Percentiles rank a stretch among this genome's conserved stretches.
These are phyloP conservation scores for Ceratobasidium papillatum DNA, from an alignment of 1,284 basidiomycete species.

Conservation along the genomic window DNA sequence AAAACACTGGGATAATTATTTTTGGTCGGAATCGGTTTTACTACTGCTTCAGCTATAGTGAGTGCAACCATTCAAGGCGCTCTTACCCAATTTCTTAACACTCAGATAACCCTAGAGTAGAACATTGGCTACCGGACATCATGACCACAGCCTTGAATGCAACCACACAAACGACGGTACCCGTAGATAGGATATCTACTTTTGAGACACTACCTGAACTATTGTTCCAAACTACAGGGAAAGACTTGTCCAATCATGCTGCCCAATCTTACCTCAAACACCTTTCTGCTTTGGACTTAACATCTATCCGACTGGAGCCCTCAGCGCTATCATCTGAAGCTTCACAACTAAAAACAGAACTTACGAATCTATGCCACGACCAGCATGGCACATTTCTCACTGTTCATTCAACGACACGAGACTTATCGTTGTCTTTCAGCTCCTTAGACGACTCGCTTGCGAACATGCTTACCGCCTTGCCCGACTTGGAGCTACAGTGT, in stretches of 20 bases:
- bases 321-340: slow-evolving; percentile 78
- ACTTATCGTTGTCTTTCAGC: slow-evolving; percentile 70
- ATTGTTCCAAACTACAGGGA: slow-evolving; percentile 19
- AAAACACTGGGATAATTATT: background rate
- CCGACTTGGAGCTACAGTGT: slow-evolving; percentile 74
- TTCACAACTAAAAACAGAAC: slow-evolving; percentile 82
- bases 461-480: slow-evolving; percentile 70
- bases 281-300: slow-evolving; percentile 70
- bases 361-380: slow-evolving; percentile 86
- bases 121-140: background rate
- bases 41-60: too few species aligned
- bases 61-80: too few species aligned
- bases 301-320: slow-evolving; percentile 75
- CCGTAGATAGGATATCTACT: background rate
- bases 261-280: slow-evolving; percentile 63
- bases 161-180: background rate
- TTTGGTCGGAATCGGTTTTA: too few species aligned
- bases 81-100: too few species aligned
- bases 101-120: too few species aligned
- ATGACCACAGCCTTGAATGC: slow-evolving; percentile 7
- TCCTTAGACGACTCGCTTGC: slow-evolving; percentile 73
- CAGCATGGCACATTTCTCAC: slow-evolving; percentile 90
- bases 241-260: slow-evolving; percentile 21
- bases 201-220: slow-evolving; percentile 32
- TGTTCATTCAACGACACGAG: slow-evolving; percentile 75